Percentiles rank a stretch among this genome's conserved stretches.
Conservation (phyloP, 192 early-diverging fungal genomes). For the Mortierella alpina region DNA sequence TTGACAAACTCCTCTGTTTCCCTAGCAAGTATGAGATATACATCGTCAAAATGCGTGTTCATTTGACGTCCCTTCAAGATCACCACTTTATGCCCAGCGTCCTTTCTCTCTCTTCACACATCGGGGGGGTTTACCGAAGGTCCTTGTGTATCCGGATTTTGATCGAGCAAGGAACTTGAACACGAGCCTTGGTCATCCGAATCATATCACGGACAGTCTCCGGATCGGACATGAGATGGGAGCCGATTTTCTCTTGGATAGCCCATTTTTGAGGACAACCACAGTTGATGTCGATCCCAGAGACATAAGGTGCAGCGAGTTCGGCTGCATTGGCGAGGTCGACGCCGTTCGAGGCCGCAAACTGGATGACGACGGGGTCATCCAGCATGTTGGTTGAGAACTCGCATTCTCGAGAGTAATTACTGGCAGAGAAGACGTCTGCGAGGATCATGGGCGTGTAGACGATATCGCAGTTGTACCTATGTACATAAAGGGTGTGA, state of each 20-base stretch:
- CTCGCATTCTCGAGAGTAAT: slow-evolving; percentile 82
- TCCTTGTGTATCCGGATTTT: slow-evolving; percentile 91
- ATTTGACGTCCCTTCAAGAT: neutral
- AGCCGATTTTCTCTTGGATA: slow-evolving; percentile 87
- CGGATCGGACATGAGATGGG: slow-evolving; percentile 87
- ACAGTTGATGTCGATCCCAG: slow-evolving; percentile 87
- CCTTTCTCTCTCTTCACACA: neutral
- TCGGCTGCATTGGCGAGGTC: slow-evolving; percentile 90
- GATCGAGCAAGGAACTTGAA: slow-evolving; percentile 80
- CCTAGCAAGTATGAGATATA: slow-evolving; percentile 27
- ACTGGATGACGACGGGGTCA: slow-evolving; percentile 92
- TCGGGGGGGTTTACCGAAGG: slow-evolving; percentile 53
- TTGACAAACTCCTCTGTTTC: slow-evolving; percentile 89
- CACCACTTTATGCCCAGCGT: neutral
- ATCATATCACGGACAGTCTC: slow-evolving; percentile 96
- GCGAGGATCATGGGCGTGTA: slow-evolving; percentile 98
- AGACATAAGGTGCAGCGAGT: slow-evolving; percentile 81
- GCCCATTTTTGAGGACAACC: slow-evolving; percentile 99
- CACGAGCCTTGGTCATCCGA: slow-evolving; percentile 72
- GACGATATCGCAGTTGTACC: slow-evolving; percentile 87
- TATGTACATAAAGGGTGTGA: slow-evolving; percentile 18
- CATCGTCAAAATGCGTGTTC: neutral
- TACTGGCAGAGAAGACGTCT: slow-evolving; percentile 89
- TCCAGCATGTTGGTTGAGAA: slow-evolving; percentile 86
- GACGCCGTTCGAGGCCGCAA: slow-evolving; percentile 83